phyloP scores from a whole-genome alignment of 2,329 filamentous ascomycete species.

The Fusarium sambucinum region DNA sequence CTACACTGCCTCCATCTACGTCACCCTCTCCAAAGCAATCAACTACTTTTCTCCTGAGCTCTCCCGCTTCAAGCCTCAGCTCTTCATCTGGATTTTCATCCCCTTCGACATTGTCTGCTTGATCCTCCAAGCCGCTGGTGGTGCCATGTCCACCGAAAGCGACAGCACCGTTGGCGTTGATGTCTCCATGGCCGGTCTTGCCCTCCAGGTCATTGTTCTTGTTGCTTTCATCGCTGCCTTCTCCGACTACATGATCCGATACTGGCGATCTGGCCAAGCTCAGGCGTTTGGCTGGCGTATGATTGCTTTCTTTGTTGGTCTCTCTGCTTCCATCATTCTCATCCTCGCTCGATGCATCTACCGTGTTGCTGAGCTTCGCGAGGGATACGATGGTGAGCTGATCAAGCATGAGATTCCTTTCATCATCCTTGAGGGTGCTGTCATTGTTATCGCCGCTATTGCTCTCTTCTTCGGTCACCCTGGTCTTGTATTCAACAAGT shows the following conservation, averaged over 20 bases:
- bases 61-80: slow-evolving; percentile 58
- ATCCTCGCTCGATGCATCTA: slow-evolving; percentile 74
- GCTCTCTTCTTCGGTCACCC: slow-evolving; percentile 58
- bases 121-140: slow-evolving; percentile 68
- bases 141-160: slow-evolving; percentile 60
- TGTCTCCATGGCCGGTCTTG: slow-evolving; percentile 64
- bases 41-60: slow-evolving; percentile 55
- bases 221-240: slow-evolving; percentile 63
- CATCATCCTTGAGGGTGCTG: slow-evolving; percentile 64
- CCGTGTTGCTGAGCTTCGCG: slow-evolving; percentile 73
- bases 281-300: slow-evolving; percentile 48
- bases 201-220: slow-evolving; percentile 69
- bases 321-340: slow-evolving; percentile 66
- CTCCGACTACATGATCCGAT: slow-evolving; percentile 63
- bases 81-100: slow-evolving; percentile 64
- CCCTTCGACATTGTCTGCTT: slow-evolving; percentile 69
- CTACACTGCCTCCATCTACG: slow-evolving; percentile 74
- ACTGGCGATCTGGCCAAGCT: slow-evolving; percentile 49
- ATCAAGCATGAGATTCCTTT: slow-evolving; percentile 66
- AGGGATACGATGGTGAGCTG: slow-evolving; percentile 69
- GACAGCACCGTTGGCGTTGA: slow-evolving; percentile 54
- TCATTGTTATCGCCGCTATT: slow-evolving; percentile 54
- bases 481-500: slow-evolving; percentile 54
- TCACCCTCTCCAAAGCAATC: slow-evolving; percentile 65
- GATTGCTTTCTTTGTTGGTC: slow-evolving; percentile 63